phyloP scores from a whole-genome alignment of 2,329 filamentous ascomycete species.

The Amauroascus verrucosus region DNA sequence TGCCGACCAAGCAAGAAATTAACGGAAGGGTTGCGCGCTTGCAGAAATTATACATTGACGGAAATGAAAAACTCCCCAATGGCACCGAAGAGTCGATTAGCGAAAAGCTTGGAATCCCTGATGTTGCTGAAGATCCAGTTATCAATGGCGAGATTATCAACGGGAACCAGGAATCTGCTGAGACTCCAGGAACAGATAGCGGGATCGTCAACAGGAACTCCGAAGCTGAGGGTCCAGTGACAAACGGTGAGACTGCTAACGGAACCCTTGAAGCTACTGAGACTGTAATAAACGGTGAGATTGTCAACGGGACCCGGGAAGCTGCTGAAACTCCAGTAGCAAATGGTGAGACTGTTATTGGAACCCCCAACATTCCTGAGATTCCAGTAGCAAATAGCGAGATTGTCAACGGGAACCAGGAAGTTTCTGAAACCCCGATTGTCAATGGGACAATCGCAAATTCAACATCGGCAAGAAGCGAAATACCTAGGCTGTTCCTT shows the following conservation, averaged over 20 bases:
- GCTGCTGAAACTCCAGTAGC: too few species aligned
- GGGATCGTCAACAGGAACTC: too few species aligned
- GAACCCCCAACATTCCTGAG: too few species aligned
- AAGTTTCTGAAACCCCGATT: background rate
- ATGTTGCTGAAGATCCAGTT: background rate
- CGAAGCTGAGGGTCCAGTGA: too few species aligned
- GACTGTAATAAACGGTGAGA: background rate
- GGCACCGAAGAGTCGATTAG: background rate
- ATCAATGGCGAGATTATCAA: background rate
- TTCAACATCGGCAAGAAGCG: background rate
- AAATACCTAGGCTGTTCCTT: constrained; percentile 17
- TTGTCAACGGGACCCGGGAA: too few species aligned
- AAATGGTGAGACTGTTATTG: too few species aligned
- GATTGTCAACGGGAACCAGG: background rate
- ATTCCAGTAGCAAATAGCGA: background rate
- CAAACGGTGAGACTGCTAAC: background rate
- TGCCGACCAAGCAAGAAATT: constrained; percentile 3
- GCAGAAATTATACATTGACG: background rate
- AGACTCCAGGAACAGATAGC: too few species aligned
- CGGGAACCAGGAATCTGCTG: too few species aligned
- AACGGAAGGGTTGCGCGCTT: background rate
- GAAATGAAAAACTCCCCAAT: background rate
- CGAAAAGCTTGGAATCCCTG: background rate
- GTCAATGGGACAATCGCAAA: background rate
- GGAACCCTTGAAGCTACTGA: too few species aligned